Evolutionary conservation across 257 asterid genomes (phyloP).

Genomic region (Salvia splendens): DNA sequence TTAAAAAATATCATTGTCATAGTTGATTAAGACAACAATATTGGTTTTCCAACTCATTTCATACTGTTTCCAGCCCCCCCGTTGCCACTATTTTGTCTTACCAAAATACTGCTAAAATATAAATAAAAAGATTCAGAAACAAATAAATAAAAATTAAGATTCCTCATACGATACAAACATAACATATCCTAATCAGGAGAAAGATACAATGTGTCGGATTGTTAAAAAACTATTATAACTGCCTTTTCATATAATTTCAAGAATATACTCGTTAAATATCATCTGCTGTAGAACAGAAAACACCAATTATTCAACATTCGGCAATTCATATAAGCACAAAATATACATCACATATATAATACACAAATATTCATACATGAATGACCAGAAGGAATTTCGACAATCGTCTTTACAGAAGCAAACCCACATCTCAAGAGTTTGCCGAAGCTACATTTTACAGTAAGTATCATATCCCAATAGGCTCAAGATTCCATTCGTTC

Average conservation of each 20-base stretch:
- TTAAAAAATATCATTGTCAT: not conserved
- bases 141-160: not conserved
- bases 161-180: not conserved
- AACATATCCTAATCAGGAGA: not conserved
- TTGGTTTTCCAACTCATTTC: not conserved
- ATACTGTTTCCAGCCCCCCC: constrained; percentile 9
- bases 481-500: not conserved
- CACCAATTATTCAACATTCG: not conserved
- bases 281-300: not conserved
- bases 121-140: not conserved
- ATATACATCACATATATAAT: not conserved
- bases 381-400: not conserved
- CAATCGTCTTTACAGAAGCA: constrained; percentile 12
- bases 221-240: not conserved
- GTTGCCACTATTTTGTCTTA: constrained; percentile 28
- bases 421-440: constrained; percentile 6
- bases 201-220: not conserved
- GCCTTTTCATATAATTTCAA: not conserved
- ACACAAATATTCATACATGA: constrained; percentile 11
- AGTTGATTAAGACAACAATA: constrained; percentile 9
- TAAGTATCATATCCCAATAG: not conserved
- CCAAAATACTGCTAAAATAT: too few species aligned
- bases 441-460: constrained; percentile 13
- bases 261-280: not conserved
- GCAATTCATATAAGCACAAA: not conserved